These are phyloP conservation scores for Dictyophora rubrovolvata DNA, from an alignment of 768 basidiomycete species.

Conservation along the genomic window DNA sequence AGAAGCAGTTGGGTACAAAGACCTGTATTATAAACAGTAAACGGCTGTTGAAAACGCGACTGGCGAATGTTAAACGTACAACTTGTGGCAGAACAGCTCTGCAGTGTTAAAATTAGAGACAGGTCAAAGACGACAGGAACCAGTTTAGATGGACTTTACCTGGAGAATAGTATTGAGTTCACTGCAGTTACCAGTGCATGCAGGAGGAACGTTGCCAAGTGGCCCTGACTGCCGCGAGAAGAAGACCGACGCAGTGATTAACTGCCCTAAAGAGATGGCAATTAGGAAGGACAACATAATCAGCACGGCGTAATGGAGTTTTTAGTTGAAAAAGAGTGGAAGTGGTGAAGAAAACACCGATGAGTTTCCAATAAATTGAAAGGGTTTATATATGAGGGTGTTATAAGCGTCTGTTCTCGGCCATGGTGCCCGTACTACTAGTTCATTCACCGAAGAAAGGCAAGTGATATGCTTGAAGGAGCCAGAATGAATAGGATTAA, in stretches of 20 bases:
- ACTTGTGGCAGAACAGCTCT: not conserved
- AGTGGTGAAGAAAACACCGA: not conserved
- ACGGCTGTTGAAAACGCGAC: not conserved
- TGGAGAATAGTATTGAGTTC: not conserved
- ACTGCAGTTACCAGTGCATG: not conserved
- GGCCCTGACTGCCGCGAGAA: not conserved
- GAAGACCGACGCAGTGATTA: not conserved
- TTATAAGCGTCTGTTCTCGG: too few relatives aligned
- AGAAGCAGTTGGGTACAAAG: not conserved
- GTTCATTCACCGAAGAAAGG: too few relatives aligned
- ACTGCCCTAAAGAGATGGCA: not conserved
- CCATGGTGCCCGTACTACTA: too few relatives aligned
- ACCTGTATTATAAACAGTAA: not conserved
- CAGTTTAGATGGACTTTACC: not conserved
- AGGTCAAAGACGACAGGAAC: not conserved
- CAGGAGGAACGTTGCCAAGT: not conserved
- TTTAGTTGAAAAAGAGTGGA: not conserved
- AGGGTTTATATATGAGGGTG: too few relatives aligned
- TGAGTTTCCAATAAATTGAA: too few relatives aligned
- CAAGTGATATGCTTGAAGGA: too few relatives aligned
- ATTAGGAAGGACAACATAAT: not conserved
- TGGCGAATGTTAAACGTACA: not conserved
- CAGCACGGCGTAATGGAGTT: too few relatives aligned
- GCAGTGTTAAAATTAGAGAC: not conserved
- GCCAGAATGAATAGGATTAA: too few relatives aligned